Evolutionary conservation across 768 basidiomycete species (phyloP).

Genomic region (Russula virescens): DNA sequence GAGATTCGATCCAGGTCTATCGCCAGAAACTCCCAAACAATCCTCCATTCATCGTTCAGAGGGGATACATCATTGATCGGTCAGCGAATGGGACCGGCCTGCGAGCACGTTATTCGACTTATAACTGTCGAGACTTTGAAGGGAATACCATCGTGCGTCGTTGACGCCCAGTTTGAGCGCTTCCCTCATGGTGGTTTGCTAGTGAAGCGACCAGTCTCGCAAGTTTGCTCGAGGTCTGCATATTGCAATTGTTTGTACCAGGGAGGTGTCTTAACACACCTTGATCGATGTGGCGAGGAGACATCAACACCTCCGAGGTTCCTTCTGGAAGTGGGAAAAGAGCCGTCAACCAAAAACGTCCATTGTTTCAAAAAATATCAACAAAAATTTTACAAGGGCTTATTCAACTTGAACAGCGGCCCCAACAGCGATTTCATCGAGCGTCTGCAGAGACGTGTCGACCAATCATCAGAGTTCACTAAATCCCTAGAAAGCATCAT

Average conservation of each 20-base stretch:
- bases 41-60: conserved; percentile 58
- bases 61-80: conserved; percentile 43
- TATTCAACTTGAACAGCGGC: background rate
- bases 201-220: conserved; percentile 45
- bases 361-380: conserved; percentile 13
- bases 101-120: conserved; percentile 40
- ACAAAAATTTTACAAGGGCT: conserved; percentile 2
- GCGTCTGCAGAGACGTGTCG: background rate
- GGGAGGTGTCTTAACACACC: background rate
- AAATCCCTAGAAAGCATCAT: background rate
- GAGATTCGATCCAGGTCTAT: conserved; percentile 43
- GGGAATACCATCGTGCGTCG: conserved; percentile 37
- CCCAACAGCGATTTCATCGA: background rate
- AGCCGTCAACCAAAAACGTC: background rate
- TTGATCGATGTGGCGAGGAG: background rate
- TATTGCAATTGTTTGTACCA: background rate
- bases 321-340: background rate
- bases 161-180: conserved; percentile 43
- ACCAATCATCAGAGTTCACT: background rate
- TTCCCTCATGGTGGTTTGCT: conserved; percentile 53
- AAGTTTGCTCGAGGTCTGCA: conserved; percentile 23
- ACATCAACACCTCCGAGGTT: background rate
- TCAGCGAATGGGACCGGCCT: conserved; percentile 47
- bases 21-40: conserved; percentile 62
- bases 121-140: conserved; percentile 36